Evolutionary conservation across 1,284 basidiomycete genomes (phyloP).

Genomic region (Mycena sp.): DNA sequence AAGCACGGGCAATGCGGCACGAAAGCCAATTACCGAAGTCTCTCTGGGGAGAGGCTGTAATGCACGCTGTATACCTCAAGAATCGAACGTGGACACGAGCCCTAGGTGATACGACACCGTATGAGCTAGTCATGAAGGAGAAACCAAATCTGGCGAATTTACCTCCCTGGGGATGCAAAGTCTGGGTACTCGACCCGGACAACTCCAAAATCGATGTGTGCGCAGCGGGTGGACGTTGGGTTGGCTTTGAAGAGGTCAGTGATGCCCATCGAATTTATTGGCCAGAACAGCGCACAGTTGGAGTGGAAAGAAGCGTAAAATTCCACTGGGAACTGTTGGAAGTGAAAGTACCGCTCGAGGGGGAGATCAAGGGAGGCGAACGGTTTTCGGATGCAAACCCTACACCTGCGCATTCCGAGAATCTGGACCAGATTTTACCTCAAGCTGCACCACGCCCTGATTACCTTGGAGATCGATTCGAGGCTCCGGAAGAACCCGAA

Average conservation of each 20-base stretch:
- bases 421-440: too few species aligned
- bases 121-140: conserved; percentile 19
- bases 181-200: conserved; percentile 4
- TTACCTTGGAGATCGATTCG: not conserved
- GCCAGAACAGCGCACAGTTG: conserved; percentile 1
- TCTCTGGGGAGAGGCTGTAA: conserved; percentile 24
- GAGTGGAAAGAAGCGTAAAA: conserved; percentile 13
- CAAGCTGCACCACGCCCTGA: not conserved
- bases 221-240: conserved; percentile 31
- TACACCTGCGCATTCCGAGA: too few species aligned
- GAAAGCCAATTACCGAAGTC: conserved; percentile 10
- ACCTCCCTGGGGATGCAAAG: conserved; percentile 9
- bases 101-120: conserved; percentile 19
- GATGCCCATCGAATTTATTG: conserved; percentile 40
- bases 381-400: not conserved
- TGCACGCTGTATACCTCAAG: conserved; percentile 16
- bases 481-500: not conserved
- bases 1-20: conserved; percentile 18
- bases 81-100: conserved; percentile 15
- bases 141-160: conserved; percentile 22
- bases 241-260: conserved; percentile 37
- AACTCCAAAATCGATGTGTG: conserved; percentile 34
- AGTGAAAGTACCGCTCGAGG: conserved; percentile 10
- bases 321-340: conserved; percentile 4
- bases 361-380: conserved; percentile 10